Evolutionary conservation across 306 rosid species (phyloP), one percentile per base, ranked within the genome.

Genomic region (Glycyrrhiza uralensis): DNA sequence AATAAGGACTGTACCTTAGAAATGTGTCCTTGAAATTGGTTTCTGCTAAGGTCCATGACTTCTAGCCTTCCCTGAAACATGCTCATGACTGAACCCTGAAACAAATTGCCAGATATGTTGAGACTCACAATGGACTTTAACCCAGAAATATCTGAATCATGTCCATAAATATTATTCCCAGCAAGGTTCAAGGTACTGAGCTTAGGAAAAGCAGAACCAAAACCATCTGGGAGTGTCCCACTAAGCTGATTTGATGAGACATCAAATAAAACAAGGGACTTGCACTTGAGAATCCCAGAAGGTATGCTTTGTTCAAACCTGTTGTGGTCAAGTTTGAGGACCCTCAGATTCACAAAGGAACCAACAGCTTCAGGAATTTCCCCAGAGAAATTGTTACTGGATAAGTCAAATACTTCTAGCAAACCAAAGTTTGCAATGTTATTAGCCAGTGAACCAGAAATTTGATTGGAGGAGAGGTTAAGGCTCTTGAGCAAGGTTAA

Each of bases 191-290:
- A 85, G 44, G 41, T 76, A 82, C 78, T 84, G 26, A 95, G 96
- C 86, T 88, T 88, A 14, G 92, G 86, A 78, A 91, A 88, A 32
- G 93, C 85, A 68, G 88, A 83, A 59, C 87, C 93, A 88, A 95
- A 95, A 58, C 96, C 92, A 54, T 70, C 85, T 6, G 99, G 97
- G 63, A 91, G 90, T 61, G 86, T 64, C 74, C 99, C 99, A 80
- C 42, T 79, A 10, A 95, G 80, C 70, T 26, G 84, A 77, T 95
- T 95, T 35, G 76, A 79, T n/a, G 99, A 91, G 75, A 95, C 72
- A 76, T 95, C 99, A 70, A 95, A 2, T 18, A 74, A 71, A 66
- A 91, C 84, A 64, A 95, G 78, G 74, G 91, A 79, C 41, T 78
- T 81, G 42, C 97, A 91, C 23, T 70, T 68, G 22, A 88, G 80